Evolutionary conservation across 345 rosid species (phyloP).

Genomic region (Cardamine resedifolia): DNA sequence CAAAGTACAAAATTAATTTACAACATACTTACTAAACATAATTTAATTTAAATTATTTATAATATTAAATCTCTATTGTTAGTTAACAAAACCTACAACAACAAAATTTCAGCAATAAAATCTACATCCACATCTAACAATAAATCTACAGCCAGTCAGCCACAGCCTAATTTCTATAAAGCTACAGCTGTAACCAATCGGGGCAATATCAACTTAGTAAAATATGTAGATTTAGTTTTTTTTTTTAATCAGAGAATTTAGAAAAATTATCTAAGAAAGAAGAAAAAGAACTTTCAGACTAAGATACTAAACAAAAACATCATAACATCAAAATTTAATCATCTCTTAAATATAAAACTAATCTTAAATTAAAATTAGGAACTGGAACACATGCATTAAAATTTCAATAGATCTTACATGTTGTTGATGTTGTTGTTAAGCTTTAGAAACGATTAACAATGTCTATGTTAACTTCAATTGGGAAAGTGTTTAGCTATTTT

Average conservation of each 20-base stretch:
- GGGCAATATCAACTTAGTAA: no score
- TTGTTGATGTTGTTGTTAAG: neutral
- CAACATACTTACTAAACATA: no score
- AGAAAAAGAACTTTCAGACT: neutral
- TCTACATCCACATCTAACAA: no score
- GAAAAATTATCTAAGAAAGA: neutral
- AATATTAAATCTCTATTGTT: no score
- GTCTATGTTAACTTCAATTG: neutral
- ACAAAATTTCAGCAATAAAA: no score
- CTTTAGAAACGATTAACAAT: neutral
- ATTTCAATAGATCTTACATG: neutral
- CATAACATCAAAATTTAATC: neutral
- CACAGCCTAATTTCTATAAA: no score
- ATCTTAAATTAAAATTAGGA: neutral
- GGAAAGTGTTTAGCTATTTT: neutral
- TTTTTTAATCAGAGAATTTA: neutral
- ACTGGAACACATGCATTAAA: neutral
- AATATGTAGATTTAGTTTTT: neutral
- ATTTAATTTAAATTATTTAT: no score
- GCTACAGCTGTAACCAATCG: no score
- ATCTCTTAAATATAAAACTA: neutral
- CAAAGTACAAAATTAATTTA: no score
- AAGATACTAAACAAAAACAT: neutral
- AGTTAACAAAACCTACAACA: no score
- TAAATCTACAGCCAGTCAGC: no score